These are phyloP conservation scores for Panus rudis DNA, from an alignment of 768 basidiomycete genomes.

Conservation along the genomic window DNA sequence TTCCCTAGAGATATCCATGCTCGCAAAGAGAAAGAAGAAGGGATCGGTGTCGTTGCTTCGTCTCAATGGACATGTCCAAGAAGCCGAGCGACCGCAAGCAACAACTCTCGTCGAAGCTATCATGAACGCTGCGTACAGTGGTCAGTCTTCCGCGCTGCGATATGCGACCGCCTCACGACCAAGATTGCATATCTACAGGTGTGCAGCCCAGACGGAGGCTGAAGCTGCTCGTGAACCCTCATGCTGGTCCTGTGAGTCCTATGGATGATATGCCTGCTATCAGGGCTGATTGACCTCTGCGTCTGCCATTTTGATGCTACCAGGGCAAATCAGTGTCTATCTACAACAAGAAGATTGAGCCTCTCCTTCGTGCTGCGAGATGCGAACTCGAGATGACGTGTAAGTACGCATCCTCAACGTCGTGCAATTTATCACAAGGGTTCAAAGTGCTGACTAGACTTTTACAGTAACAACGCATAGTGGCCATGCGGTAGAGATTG, in stretches of 20 bases:
- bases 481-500: conserved; percentile 64
- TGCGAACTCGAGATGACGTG: conserved; percentile 58
- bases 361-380: conserved; percentile 61
- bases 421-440: neutral
- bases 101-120: conserved; percentile 48
- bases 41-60: conserved; percentile 32
- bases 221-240: conserved; percentile 72
- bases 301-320: conserved; percentile 2
- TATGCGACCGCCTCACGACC: conserved; percentile 12
- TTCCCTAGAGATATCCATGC: conserved; percentile 42
- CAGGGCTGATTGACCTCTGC: conserved; percentile 1
- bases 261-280: neutral
- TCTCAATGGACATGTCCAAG: conserved; percentile 35
- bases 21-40: conserved; percentile 36
- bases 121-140: conserved; percentile 55
- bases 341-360: conserved; percentile 56
- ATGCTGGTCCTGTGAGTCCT: conserved; percentile 62
- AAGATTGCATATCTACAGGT: conserved; percentile 32
- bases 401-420: conserved; percentile 29
- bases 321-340: conserved; percentile 57
- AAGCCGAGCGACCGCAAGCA: conserved; percentile 27
- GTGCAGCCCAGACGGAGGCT: conserved; percentile 49
- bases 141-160: conserved; percentile 27
- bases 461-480: conserved; percentile 53
- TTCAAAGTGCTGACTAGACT: neutral